Percentiles rank a stretch among this genome's conserved stretches.
phyloP scores from a whole-genome alignment of 805 yeast genomes.

The Lipomyces sp. region DNA sequence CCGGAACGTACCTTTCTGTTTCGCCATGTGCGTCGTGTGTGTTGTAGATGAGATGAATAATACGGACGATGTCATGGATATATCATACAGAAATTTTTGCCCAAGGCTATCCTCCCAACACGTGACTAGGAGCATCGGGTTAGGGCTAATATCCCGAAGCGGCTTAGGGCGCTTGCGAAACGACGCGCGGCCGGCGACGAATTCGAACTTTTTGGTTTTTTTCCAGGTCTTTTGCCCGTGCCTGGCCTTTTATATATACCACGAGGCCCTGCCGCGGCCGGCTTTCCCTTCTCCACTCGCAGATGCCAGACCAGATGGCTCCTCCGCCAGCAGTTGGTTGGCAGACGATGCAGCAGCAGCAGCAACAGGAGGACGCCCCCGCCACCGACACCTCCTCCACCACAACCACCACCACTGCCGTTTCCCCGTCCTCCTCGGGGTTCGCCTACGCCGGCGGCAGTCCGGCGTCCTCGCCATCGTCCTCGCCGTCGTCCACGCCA shows the following conservation, averaged over 20 bases:
- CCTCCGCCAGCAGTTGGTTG: neutral
- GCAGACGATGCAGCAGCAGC: neutral
- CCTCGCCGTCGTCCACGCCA: too few relatives aligned
- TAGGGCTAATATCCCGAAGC: neutral
- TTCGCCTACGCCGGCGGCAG: too few relatives aligned
- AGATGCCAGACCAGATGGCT: neutral
- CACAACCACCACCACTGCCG: too few relatives aligned
- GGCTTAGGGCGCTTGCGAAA: too few relatives aligned
- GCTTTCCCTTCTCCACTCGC: neutral
- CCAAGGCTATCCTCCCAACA: neutral
- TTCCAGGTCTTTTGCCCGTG: too few relatives aligned
- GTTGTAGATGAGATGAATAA: neutral
- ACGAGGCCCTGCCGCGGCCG: neutral
- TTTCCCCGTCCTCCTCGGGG: too few relatives aligned
- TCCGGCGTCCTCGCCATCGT: too few relatives aligned
- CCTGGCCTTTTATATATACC: too few relatives aligned
- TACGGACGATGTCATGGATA: neutral
- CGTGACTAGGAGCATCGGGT: neutral
- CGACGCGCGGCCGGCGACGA: too few relatives aligned
- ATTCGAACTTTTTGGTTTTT: too few relatives aligned
- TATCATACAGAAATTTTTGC: neutral
- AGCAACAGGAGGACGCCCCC: neutral
- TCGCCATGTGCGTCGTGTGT: slow-evolving; percentile 9
- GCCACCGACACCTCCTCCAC: neutral
- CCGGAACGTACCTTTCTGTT: slow-evolving; percentile 7